Conservation (phyloP, 2,329 filamentous ascomycete species). For the Penicillium sp. region DNA sequence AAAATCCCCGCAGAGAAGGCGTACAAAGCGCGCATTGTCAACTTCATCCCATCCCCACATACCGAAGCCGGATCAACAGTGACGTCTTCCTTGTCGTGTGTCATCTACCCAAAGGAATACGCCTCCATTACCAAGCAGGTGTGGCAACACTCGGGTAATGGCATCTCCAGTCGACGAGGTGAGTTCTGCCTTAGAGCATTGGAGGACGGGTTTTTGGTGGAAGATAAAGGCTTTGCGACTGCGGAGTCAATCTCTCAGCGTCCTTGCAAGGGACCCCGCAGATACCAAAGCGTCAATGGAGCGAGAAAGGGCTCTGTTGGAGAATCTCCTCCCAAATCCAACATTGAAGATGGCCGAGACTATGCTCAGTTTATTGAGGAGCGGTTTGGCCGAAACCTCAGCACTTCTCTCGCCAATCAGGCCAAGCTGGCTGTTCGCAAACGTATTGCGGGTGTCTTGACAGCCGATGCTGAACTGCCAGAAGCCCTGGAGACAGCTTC, state of each 20-base stretch:
- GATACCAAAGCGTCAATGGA: conserved; percentile 62
- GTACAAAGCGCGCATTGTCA: conserved; percentile 54
- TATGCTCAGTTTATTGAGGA: conserved; percentile 84
- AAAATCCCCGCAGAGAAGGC: conserved; percentile 31
- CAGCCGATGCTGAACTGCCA: conserved; percentile 65
- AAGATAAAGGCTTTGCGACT: conserved; percentile 38
- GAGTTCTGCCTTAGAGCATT: conserved; percentile 82
- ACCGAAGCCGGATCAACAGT: conserved; percentile 59
- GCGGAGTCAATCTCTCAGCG: conserved; percentile 27
- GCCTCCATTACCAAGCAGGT: conserved; percentile 83
- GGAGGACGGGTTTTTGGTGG: conserved; percentile 63
- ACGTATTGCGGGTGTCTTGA: conserved; percentile 83
- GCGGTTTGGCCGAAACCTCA: conserved; percentile 87
- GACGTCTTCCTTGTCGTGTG: conserved; percentile 62
- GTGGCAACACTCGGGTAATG: conserved; percentile 95
- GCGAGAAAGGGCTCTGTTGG: conserved; percentile 52
- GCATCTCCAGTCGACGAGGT: conserved; percentile 82
- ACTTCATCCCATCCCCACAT: conserved; percentile 57
- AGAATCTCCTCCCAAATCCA: conserved; percentile 26
- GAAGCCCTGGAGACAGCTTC: conserved; percentile 52
- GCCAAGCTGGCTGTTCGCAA: conserved; percentile 82
- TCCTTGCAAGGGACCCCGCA: conserved; percentile 67
- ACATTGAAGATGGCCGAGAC: conserved; percentile 56
- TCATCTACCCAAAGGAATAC: conserved; percentile 66
- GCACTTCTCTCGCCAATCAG: conserved; percentile 71